phyloP scores from a whole-genome alignment of 257 asterid species.

The Petunia secreta region DNA sequence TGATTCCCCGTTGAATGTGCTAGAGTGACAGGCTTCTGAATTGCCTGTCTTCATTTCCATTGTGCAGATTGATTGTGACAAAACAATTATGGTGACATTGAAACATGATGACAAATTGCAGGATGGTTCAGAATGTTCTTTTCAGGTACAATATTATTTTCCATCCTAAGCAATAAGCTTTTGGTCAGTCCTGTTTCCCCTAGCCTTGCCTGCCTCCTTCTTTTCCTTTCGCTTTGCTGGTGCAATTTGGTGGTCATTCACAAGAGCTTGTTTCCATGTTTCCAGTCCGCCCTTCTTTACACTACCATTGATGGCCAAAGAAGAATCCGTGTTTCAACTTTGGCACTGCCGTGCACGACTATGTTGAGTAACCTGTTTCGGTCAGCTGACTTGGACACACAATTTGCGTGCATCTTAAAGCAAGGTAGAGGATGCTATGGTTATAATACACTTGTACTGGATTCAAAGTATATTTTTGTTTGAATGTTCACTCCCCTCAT shows the following conservation, averaged over 20 bases:
- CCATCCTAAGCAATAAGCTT: constrained; percentile 22
- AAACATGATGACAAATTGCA: constrained; percentile 97
- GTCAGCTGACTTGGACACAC: constrained; percentile 95
- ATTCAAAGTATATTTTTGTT: not conserved
- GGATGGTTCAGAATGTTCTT: constrained; percentile 93
- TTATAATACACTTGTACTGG: not conserved
- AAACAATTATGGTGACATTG: constrained; percentile 89
- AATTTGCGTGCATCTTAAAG: constrained; percentile 82
- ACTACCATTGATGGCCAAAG: constrained; percentile 95
- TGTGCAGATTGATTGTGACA: constrained; percentile 92
- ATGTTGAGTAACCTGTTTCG: constrained; percentile 94
- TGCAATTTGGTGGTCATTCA: constrained; percentile 20
- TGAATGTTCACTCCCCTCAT: not conserved
- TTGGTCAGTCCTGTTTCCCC: not conserved
- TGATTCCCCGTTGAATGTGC: constrained; percentile 18
- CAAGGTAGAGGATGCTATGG: constrained; percentile 57
- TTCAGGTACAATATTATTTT: constrained; percentile 66
- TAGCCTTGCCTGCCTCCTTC: not conserved
- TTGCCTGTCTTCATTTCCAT: constrained; percentile 28
- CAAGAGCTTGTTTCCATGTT: constrained; percentile 17
- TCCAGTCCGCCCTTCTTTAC: constrained; percentile 96
- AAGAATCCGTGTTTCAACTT: constrained; percentile 93
- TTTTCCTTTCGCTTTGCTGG: not conserved
- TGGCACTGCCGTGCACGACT: constrained; percentile 90
- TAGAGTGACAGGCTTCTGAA: constrained; percentile 9